Conservation (phyloP, 1,284 basidiomycete species). For the Porodaedalea pini region DNA sequence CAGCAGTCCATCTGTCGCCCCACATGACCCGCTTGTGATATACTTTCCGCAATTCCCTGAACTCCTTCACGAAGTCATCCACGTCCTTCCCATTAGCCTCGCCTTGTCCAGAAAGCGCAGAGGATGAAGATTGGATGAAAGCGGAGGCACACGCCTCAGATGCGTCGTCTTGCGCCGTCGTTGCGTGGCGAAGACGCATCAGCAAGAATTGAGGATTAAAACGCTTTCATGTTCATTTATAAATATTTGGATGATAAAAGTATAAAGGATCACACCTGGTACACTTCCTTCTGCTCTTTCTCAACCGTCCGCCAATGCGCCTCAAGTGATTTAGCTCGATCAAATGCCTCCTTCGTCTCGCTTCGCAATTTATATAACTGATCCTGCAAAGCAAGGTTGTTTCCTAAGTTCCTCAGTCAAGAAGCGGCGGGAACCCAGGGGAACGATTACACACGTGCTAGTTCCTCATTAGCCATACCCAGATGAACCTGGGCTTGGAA, state of each 20-base stretch:
- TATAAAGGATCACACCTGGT: slow-evolving; percentile 57
- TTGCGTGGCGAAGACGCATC: slow-evolving; percentile 80
- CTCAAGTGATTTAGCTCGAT: slow-evolving; percentile 78
- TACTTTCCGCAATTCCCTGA: slow-evolving; percentile 78
- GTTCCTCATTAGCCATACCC: slow-evolving; percentile 76
- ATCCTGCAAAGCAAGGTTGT: slow-evolving; percentile 74
- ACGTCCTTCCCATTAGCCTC: slow-evolving; percentile 52
- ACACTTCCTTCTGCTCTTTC: slow-evolving; percentile 80
- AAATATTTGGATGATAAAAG: slow-evolving; percentile 1
- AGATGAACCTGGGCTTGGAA: slow-evolving; percentile 75
- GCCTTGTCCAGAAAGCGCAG: slow-evolving; percentile 35
- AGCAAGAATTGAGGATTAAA: slow-evolving; percentile 83
- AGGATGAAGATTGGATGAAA: slow-evolving; percentile 63
- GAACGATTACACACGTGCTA: slow-evolving; percentile 62
- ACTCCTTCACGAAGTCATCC: slow-evolving; percentile 84
- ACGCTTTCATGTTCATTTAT: slow-evolving; percentile 46
- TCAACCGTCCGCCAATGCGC: slow-evolving; percentile 81
- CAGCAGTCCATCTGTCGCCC: slow-evolving; percentile 80
- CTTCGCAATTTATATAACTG: slow-evolving; percentile 67
- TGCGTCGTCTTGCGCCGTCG: slow-evolving; percentile 82
- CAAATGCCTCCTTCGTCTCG: slow-evolving; percentile 81
- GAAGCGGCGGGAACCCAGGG: neutral
- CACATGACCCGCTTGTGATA: slow-evolving; percentile 91
- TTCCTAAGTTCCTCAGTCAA: slow-evolving; percentile 40
- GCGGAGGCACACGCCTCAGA: slow-evolving; percentile 79